These are phyloP conservation scores for Crithidia brevicula DNA, from an alignment of 208 protist species.

Conservation along the genomic window DNA sequence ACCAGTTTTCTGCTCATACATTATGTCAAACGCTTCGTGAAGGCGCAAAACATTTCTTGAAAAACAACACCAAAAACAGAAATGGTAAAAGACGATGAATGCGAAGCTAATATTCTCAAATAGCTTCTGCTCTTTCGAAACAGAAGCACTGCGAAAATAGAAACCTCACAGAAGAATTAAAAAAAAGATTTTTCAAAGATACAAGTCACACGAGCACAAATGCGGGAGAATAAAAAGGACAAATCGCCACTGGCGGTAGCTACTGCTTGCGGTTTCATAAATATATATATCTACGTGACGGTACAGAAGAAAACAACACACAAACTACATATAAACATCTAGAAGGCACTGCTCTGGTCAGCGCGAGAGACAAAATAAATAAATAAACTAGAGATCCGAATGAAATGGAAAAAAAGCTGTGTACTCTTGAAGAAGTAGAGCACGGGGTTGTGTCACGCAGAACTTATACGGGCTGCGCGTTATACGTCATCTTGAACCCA, in stretches of 20 bases:
- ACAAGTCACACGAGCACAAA: neutral
- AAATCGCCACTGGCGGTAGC: no score
- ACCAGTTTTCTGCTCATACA: no score
- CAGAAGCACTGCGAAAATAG: conserved; percentile 14
- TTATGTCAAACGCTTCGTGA: no score
- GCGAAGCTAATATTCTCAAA: neutral
- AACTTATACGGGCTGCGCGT: conserved; percentile 42
- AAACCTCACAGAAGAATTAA: conserved; percentile 14
- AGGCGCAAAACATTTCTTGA: neutral
- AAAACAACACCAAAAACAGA: neutral
- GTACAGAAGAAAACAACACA: neutral
- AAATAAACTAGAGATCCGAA: no score
- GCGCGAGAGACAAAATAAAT: neutral
- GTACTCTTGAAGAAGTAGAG: no score
- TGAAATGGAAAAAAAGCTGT: conserved; percentile 9
- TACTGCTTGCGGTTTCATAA: no score
- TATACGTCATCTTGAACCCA: conserved; percentile 66
- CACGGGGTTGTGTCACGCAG: no score
- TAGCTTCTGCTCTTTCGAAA: conserved; percentile 11
- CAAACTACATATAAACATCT: conserved; percentile 18
- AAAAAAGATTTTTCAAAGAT: conserved; percentile 3
- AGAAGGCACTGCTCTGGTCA: neutral
- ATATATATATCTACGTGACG: no score
- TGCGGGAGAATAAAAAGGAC: no score
- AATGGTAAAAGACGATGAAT: neutral